Evolutionary conservation across 306 rosid genomes (phyloP).

Genomic region (Begonia fuchsioides): DNA sequence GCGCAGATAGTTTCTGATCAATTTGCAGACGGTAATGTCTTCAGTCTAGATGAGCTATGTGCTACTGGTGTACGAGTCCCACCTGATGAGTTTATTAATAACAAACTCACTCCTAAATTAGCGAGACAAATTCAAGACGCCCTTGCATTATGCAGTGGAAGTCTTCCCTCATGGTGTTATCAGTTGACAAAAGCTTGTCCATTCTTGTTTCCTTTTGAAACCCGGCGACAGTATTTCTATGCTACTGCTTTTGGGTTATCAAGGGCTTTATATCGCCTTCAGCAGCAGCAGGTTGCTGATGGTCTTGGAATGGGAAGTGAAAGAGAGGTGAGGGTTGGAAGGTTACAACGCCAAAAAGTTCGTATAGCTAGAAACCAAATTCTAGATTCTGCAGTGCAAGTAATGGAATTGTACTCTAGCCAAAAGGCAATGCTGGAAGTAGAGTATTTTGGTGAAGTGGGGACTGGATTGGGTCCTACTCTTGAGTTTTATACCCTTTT

Average conservation of each 20-base stretch:
- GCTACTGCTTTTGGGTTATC: conserved; percentile 97
- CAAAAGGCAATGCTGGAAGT: conserved; percentile 99
- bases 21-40: conserved; percentile 58
- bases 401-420: conserved; percentile 99
- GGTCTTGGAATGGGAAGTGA: conserved; percentile 82
- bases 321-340: conserved; percentile 94
- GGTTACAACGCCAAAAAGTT: conserved; percentile 95
- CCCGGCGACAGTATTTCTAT: conserved; percentile 86
- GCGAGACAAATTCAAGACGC: conserved; percentile 98
- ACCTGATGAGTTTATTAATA: conserved; percentile 70
- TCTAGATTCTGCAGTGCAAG: conserved; percentile 95
- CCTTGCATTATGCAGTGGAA: conserved; percentile 98
- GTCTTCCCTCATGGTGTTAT: conserved; percentile 98
- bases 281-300: conserved; percentile 98
- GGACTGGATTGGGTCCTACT: conserved; percentile 98
- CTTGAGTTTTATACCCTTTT: conserved; percentile 94
- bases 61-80: conserved; percentile 47
- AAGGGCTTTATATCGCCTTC: conserved; percentile 87
- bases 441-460: conserved; percentile 99
- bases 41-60: conserved; percentile 45
- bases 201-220: conserved; percentile 93
- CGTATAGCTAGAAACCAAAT: conserved; percentile 94
- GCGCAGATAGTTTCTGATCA: conserved; percentile 52
- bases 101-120: conserved; percentile 93
- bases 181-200: conserved; percentile 98